Conservation (phyloP, 2,329 filamentous ascomycete genomes). For the Fusarium robinianum region DNA sequence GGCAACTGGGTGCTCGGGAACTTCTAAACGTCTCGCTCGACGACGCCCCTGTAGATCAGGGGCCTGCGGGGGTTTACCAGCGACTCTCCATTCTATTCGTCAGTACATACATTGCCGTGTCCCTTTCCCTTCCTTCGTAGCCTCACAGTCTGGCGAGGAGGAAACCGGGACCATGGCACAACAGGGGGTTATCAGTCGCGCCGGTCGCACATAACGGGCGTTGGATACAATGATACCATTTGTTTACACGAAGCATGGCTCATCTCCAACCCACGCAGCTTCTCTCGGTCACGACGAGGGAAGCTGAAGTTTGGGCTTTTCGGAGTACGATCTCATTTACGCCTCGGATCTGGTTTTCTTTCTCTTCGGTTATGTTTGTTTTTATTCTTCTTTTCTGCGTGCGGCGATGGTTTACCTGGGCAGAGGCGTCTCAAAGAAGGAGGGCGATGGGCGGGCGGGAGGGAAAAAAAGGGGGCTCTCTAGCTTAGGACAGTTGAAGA, state of each 20-base stretch:
- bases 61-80: too few species aligned
- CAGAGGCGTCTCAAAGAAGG: too few species aligned
- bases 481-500: too few species aligned
- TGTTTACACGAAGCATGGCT: conserved; percentile 11
- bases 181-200: conserved; percentile 15
- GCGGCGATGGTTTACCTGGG: too few species aligned
- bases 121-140: conserved; percentile 6
- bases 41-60: too few species aligned
- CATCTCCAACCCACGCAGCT: neutral
- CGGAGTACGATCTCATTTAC: too few species aligned
- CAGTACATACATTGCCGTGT: conserved; percentile 24
- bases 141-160: conserved; percentile 5
- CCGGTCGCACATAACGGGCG: conserved; percentile 36
- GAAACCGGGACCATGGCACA: neutral
- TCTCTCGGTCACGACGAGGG: neutral
- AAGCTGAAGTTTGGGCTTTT: too few species aligned
- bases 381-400: conserved; percentile 12
- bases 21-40: conserved; percentile 21
- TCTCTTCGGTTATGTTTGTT: conserved; percentile 16
- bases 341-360: conserved; percentile 18
- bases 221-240: conserved; percentile 39
- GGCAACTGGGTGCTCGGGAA: conserved; percentile 33
- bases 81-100: too few species aligned
- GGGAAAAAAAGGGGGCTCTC: too few species aligned
- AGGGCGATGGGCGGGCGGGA: too few species aligned